These are phyloP conservation scores for Pseudocercospora fuligena DNA, from an alignment of 2,329 filamentous ascomycete species.

Conservation along the genomic window DNA sequence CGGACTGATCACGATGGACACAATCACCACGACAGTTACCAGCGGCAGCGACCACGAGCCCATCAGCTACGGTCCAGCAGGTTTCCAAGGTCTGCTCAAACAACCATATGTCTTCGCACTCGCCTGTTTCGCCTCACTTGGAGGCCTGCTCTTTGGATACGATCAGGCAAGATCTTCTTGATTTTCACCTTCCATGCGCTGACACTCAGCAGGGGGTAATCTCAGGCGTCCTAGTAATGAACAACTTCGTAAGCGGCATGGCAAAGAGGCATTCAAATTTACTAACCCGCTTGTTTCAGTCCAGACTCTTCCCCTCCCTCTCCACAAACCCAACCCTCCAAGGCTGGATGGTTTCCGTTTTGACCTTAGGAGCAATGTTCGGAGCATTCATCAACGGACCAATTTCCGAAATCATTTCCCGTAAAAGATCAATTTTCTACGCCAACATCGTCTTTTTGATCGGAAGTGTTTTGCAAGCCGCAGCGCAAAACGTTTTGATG, in stretches of 20 bases:
- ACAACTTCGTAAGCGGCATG: neutral
- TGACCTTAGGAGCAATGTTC: conserved; percentile 3
- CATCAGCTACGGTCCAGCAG: neutral
- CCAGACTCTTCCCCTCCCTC: neutral
- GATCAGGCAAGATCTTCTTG: no score
- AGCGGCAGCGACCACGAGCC: neutral
- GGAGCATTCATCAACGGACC: conserved; percentile 5
- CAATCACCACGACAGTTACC: neutral
- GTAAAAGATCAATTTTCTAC: neutral
- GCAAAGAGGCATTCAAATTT: no score
- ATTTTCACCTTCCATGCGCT: no score
- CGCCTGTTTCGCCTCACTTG: conserved; percentile 8
- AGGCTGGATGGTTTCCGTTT: conserved; percentile 5
- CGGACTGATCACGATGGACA: neutral
- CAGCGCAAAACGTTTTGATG: neutral
- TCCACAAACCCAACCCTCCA: neutral
- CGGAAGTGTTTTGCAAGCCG: neutral
- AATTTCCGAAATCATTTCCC: neutral
- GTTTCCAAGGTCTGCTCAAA: neutral
- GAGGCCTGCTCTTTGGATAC: neutral
- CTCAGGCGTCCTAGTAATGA: neutral
- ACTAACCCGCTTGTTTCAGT: no score
- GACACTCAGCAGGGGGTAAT: neutral
- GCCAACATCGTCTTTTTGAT: neutral
- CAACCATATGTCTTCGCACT: conserved; percentile 4